Conservation (phyloP, 768 basidiomycete genomes). For the Mycena amicta region DNA sequence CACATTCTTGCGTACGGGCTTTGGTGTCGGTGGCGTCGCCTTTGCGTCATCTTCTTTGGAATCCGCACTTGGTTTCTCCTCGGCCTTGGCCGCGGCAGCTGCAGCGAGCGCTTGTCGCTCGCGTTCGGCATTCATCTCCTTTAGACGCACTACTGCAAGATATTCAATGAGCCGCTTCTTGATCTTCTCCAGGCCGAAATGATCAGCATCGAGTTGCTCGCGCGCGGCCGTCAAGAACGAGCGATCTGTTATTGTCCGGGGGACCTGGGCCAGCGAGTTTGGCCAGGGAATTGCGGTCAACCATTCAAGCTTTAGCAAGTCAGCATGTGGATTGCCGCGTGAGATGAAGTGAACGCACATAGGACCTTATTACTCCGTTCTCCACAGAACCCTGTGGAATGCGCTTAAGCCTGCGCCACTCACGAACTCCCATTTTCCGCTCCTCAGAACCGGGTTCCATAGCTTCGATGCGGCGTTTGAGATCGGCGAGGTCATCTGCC, state of each 20-base stretch:
- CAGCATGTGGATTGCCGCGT: conserved; percentile 18
- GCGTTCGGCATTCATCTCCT: conserved; percentile 47
- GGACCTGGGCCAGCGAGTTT: conserved; percentile 35
- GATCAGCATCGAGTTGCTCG: conserved; percentile 82
- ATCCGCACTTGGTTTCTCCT: conserved; percentile 3
- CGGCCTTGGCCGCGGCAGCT: neutral
- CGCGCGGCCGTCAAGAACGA: conserved; percentile 73
- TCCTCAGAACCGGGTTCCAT: conserved; percentile 78
- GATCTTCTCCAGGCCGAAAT: conserved; percentile 90
- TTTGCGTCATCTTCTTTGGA: conserved; percentile 1
- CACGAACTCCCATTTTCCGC: conserved; percentile 77
- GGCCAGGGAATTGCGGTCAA: conserved; percentile 86
- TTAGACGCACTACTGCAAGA: conserved; percentile 78
- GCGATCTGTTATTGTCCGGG: conserved; percentile 43
- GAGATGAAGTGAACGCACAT: conserved; percentile 49
- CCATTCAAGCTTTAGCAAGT: conserved; percentile 75
- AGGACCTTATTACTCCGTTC: conserved; percentile 84
- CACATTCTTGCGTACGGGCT: conserved; percentile 40
- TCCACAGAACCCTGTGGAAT: conserved; percentile 92
- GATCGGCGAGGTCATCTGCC: conserved; percentile 74
- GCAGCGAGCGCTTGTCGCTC: conserved; percentile 22
- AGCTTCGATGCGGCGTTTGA: conserved; percentile 73
- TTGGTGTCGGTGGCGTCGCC: conserved; percentile 4
- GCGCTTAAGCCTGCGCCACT: conserved; percentile 82
- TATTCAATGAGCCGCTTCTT: conserved; percentile 92